Evolutionary conservation across 768 basidiomycete genomes (phyloP).

Genomic region (Trametes cingulata): DNA sequence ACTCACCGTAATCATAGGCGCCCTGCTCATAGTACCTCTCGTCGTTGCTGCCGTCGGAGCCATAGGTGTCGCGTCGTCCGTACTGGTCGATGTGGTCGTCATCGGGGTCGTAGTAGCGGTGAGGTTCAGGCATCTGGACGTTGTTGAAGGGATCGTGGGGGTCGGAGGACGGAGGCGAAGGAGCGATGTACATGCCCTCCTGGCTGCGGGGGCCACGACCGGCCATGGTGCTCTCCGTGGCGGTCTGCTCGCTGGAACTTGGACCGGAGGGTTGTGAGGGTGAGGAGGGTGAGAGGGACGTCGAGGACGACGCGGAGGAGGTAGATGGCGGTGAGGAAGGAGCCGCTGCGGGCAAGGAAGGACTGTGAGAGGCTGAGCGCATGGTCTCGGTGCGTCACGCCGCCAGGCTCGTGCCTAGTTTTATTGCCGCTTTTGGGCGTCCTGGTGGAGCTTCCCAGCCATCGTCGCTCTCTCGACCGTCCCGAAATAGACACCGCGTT

Average conservation of each 20-base stretch:
- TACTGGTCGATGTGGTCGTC: constrained; percentile 65
- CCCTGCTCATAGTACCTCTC: constrained; percentile 65
- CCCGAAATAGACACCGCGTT: too few species aligned
- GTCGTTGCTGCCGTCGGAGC: constrained; percentile 68
- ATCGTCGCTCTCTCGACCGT: too few species aligned
- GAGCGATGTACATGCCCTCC: constrained; percentile 62
- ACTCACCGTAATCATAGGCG: constrained; percentile 66
- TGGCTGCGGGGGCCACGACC: constrained; percentile 57
- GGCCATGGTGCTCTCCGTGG: constrained; percentile 43
- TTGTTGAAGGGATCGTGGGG: constrained; percentile 66
- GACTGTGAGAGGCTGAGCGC: constrained; percentile 13
- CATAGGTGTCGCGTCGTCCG: constrained; percentile 59
- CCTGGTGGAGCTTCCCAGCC: constrained; percentile 13
- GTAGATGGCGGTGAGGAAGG: constrained; percentile 12
- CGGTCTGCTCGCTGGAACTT: constrained; percentile 11
- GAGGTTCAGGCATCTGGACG: constrained; percentile 36
- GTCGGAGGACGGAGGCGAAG: constrained; percentile 62
- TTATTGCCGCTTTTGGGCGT: constrained; percentile 15
- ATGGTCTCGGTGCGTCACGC: constrained; percentile 10
- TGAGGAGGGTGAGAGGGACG: not conserved
- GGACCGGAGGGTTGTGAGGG: constrained; percentile 2
- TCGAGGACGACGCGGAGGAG: constrained; percentile 1
- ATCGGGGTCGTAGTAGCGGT: constrained; percentile 69
- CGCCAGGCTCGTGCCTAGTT: constrained; percentile 8
- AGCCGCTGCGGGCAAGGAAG: constrained; percentile 8